phyloP scores from a whole-genome alignment of 768 basidiomycete species.

The Trichaptum fuscoviolaceum region DNA sequence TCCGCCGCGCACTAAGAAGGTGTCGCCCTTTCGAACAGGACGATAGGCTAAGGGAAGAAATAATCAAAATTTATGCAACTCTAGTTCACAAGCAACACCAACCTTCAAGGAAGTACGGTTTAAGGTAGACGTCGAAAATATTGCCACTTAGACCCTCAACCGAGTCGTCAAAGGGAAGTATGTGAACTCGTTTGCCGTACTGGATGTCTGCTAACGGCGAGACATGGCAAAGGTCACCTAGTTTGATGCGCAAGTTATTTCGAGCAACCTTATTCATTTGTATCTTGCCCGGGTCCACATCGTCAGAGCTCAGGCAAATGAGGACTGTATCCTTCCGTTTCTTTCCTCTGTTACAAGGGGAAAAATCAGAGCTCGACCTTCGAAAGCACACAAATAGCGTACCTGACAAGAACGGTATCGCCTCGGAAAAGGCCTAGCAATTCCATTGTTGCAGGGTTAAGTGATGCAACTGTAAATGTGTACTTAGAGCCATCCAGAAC shows the following conservation, averaged over 20 bases:
- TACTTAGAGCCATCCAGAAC: constrained; percentile 7
- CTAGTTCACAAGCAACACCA: constrained; percentile 14
- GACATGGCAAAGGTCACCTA: constrained; percentile 93
- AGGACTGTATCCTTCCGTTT: constrained; percentile 97
- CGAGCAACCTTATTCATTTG: constrained; percentile 99
- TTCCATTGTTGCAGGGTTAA: constrained; percentile 98
- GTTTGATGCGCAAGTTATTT: constrained; percentile 96
- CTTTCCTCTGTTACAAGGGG: constrained; percentile 67
- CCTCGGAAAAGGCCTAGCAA: constrained; percentile 88
- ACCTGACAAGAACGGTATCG: constrained; percentile 94
- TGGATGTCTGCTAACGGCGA: constrained; percentile 97
- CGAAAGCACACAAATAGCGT: constrained; percentile 16
- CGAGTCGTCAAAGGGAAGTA: constrained; percentile 97
- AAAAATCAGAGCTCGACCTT: constrained; percentile 6
- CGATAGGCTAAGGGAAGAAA: constrained; percentile 61
- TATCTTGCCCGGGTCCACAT: constrained; percentile 96
- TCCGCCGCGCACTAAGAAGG: constrained; percentile 97
- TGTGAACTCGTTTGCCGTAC: constrained; percentile 96
- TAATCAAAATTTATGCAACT: constrained; percentile 11
- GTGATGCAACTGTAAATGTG: constrained; percentile 68
- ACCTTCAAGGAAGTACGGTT: constrained; percentile 98
- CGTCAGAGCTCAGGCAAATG: constrained; percentile 92
- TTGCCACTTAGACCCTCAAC: constrained; percentile 97
- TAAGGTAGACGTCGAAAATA: constrained; percentile 97
- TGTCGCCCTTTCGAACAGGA: constrained; percentile 95